These are phyloP conservation scores for Macadamia tetraphylla DNA, from an alignment of 164 flowering plant genomes.

Conservation along the genomic window DNA sequence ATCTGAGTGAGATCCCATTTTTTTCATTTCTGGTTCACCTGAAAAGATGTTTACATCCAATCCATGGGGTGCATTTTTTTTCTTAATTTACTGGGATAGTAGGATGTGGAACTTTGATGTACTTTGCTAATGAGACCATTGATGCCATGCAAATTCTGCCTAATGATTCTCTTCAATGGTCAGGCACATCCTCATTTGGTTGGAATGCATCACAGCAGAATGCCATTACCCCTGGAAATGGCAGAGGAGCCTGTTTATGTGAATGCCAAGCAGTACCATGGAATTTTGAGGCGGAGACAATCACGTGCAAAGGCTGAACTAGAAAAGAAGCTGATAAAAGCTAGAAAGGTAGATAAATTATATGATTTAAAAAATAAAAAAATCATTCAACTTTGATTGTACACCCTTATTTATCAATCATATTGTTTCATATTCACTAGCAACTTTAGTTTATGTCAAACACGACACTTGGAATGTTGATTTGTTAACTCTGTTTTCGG, in stretches of 20 bases:
- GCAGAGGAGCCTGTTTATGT: conserved; percentile 94
- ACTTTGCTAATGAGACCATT: not conserved
- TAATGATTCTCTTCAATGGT: conserved; percentile 6
- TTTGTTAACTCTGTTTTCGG: no score
- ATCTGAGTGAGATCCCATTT: not conserved
- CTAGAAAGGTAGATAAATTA: conserved; percentile 56
- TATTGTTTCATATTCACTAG: not conserved
- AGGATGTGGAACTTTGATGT: not conserved
- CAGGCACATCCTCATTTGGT: conserved; percentile 73
- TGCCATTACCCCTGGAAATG: conserved; percentile 90
- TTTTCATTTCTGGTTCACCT: not conserved
- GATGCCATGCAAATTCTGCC: not conserved
- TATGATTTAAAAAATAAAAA: not conserved
- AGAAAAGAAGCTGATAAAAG: conserved; percentile 75
- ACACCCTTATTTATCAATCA: not conserved
- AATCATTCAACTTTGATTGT: not conserved
- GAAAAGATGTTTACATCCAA: no score
- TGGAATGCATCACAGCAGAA: conserved; percentile 71
- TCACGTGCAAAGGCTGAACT: conserved; percentile 98
- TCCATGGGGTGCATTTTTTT: no score
- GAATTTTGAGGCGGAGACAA: conserved; percentile 85
- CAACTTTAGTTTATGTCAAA: no score
- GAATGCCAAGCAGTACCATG: conserved; percentile 95
- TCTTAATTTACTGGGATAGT: no score
- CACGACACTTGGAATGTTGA: no score